Evolutionary conservation across 2,329 filamentous ascomycete genomes (phyloP), one percentile per base, ranked within the genome.

Genomic region (Orbilia quercus): DNA sequence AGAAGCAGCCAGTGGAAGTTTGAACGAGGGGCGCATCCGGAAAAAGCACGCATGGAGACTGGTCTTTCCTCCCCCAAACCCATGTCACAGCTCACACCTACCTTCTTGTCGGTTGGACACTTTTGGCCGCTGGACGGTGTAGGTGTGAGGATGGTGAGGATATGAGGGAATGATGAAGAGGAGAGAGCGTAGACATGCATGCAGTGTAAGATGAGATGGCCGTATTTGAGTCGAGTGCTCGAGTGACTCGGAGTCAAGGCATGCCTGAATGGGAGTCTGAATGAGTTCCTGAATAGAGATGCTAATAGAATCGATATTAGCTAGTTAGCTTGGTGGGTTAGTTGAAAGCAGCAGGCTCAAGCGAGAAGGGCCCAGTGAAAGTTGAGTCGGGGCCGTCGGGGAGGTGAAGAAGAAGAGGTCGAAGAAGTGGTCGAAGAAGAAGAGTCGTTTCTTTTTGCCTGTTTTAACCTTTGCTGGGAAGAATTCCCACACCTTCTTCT

Each of bases 391-490:
- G 50, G 28, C 6, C 40, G 7, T 59, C 42, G 45, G 45, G 45
- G 45, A 42, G 4, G 18, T 20, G 53, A 22, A 12, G 38, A 44
- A 20, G 16, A n/a, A n/a, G n/a, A n/a, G n/a, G n/a, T n/a, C n/a
- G n/a, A n/a, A n/a, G n/a, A n/a, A n/a, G n/a, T n/a, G n/a, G n/a
- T n/a, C n/a, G n/a, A n/a, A n/a, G n/a, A n/a, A n/a, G n/a, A n/a
- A n/a, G n/a, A n/a, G 20, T 67, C 63, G 40, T 69, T 69, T 69
- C 64, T 69, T 69, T 69, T 69, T 69, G 55, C 64, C 55, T 38
- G 48, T 69, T 69, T 60, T 69, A 69, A 69, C 64, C 64, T 69
- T 34, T 38, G 60, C 45, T n/a, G 42, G 63, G 64, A 69, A 69
- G 64, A 69, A 60, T 69, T 59, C 53, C 64, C 64, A 50, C n/a